Evolutionary conservation across 495 filamentous ascomycete species (phyloP), one percentile per base, ranked within the genome.

Genomic region (Articulospora tetracladia): DNA sequence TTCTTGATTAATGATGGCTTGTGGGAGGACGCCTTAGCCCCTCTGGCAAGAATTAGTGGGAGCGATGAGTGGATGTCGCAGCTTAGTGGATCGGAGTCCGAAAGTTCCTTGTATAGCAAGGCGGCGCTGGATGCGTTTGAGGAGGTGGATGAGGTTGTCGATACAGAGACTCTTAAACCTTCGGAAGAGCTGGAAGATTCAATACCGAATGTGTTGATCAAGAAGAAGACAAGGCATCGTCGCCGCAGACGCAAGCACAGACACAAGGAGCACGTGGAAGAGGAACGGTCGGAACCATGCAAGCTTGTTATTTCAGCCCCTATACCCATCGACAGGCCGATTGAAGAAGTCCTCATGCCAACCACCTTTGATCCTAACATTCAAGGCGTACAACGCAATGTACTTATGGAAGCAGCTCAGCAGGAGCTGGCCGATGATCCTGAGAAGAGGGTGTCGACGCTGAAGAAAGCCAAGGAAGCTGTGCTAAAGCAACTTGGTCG

Each of bases 11-110:
- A 73, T 53, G 73, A 70, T 27, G 89, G 86, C 22, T 85, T 74
- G 53, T 92, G 88, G 89, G 87, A 92, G 57, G 85, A 89, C 49
- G 90, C 88, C 1, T 77, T 92, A 2, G 82, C 80, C 28, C 86
- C 87, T 2, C 69, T 92, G 59, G 83, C 81, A 50, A 69, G 70
- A 56, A 79, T 79, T 60, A 80, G 75, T 67, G 82, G 82, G 55
- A 79, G 50, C 62, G 77, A 76, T 57, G 70, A 61, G 57, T 86
- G 73, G 80, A 80, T 74, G 72, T 73, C 68, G 62, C 72, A 68
- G 57, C 74, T 74, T 77, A 62, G 78, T 72, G 60, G 56, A 44
- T 52, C 63, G 10, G 47, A 68, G 66, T 30, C 62, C 68, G 54
- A 57, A 63, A 60, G 64, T 19, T 59, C 50, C 32, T 57, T 49